Base-by-base conservation (phyloP, 345 rosid species). In the Gynandropsis gynandra region DNA sequence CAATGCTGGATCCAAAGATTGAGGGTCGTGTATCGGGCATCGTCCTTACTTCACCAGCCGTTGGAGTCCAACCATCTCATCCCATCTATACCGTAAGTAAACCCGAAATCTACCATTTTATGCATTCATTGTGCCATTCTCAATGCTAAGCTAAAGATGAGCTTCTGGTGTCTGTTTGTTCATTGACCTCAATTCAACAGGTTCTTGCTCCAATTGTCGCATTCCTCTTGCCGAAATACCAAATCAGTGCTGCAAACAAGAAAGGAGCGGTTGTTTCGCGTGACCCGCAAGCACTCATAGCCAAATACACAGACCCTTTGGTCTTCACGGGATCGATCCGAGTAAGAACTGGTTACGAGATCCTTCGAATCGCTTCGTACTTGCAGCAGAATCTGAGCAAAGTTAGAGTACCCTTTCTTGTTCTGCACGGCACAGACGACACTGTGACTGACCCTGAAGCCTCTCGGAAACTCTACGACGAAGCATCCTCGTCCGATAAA, bases 31-130 rank as follows among this genome's bases (percentile, higher is more conserved):
- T 85, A 53, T 70, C 87, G 51, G 98, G 95, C 42, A 44, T 87
- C 13, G 78, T 78, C 10, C 61, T 92, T 48, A 92, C 98, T 67
- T 92, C 98, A 47, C 97, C 98, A 10, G 97, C 98, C 12, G 82
- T 87, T 24, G 93, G 98, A 55, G 98, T 92, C 58, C 84, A 87
- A 74, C 97, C 97, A 16, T 77, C 93, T 0, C 93, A 92, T 81
- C 95, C 97, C 4, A 79, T 92, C 42, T 83, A 75, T 34, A 41
- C 69, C 49, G 98, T 81, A 68, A 61, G 27, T 31, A 52, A 46
- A 7, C 1, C 18, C 10, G 7, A 31, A 18, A 56, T 2, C 29
- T 24, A 24, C 29, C 29, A 24, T 40, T 33, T n/a, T n/a, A n/a
- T n/a, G n/a, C n/a, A n/a, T n/a, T n/a, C n/a, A n/a, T n/a, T n/a